phyloP scores from a whole-genome alignment of 2,329 filamentous ascomycete genomes.

The Calonectria ilicicola region DNA sequence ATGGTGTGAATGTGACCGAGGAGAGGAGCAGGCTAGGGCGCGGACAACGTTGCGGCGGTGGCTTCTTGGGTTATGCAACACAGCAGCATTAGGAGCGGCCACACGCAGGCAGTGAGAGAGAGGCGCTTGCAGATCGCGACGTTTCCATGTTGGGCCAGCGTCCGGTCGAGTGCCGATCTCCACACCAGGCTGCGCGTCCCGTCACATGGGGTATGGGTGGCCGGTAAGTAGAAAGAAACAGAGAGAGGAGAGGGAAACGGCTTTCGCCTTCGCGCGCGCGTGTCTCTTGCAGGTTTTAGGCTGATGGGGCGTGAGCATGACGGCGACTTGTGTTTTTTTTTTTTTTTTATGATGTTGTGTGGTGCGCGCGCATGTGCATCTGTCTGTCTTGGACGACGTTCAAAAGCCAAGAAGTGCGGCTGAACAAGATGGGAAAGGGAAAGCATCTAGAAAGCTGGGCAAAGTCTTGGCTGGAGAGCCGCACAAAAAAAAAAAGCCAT shows the following conservation, averaged over 20 bases:
- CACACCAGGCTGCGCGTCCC: background rate
- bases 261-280: no score
- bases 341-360: background rate
- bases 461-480: background rate
- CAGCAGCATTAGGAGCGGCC: background rate
- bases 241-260: background rate
- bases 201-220: constrained; percentile 13
- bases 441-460: constrained; percentile 3
- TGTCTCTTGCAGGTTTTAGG: background rate
- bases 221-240: background rate
- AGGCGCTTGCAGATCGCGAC: constrained; percentile 7
- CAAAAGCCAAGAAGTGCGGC: background rate
- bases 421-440: background rate
- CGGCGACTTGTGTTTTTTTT: background rate
- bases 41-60: background rate
- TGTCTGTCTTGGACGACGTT: no score
- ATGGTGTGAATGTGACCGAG: background rate
- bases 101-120: background rate
- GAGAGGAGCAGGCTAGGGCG: background rate
- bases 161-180: constrained; percentile 17
- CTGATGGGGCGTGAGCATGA: background rate
- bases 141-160: background rate
- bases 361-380: background rate
- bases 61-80: background rate
- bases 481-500: background rate